Percentiles rank a stretch among this genome's conserved stretches.
phyloP scores from a whole-genome alignment of 352 stramenopile genomes.

The Sclerospora graminicola region DNA sequence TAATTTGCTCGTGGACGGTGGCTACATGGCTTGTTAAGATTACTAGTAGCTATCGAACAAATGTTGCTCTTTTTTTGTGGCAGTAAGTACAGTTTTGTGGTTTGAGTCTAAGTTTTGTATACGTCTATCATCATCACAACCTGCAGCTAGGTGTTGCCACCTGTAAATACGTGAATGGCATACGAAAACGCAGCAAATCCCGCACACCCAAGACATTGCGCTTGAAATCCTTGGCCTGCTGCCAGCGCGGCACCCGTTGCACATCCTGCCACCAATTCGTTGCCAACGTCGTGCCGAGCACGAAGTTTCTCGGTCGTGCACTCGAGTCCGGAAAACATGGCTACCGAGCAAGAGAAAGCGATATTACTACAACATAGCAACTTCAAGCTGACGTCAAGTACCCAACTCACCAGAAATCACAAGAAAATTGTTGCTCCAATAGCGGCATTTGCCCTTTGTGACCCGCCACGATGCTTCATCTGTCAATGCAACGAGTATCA shows the following conservation, averaged over 20 bases:
- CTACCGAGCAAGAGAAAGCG: constrained; percentile 15
- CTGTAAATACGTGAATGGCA: constrained; percentile 84
- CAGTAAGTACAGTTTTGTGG: background rate
- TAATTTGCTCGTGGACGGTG: constrained; percentile 53
- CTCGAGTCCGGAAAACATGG: constrained; percentile 92
- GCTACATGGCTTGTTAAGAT: constrained; percentile 44
- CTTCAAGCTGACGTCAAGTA: background rate
- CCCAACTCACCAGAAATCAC: constrained; percentile 54
- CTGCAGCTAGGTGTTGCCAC: constrained; percentile 46
- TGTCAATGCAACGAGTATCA: constrained; percentile 4
- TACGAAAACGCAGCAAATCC: constrained; percentile 89
- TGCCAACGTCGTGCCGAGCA: constrained; percentile 92
- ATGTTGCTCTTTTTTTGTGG: background rate
- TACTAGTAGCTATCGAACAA: no score
- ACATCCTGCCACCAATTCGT: constrained; percentile 89
- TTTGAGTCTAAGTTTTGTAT: constrained; percentile 11
- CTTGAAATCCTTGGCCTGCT: constrained; percentile 88
- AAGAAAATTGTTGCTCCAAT: constrained; percentile 84
- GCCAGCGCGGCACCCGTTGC: constrained; percentile 92
- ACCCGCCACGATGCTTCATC: constrained; percentile 59
- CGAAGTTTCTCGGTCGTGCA: constrained; percentile 91
- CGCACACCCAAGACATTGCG: constrained; percentile 89
- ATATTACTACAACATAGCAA: background rate
- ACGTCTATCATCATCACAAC: background rate
- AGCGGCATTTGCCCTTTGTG: constrained; percentile 66